These are phyloP conservation scores for Malassezia pachydermatis DNA, from an alignment of 1,284 basidiomycete genomes.

Conservation along the genomic window DNA sequence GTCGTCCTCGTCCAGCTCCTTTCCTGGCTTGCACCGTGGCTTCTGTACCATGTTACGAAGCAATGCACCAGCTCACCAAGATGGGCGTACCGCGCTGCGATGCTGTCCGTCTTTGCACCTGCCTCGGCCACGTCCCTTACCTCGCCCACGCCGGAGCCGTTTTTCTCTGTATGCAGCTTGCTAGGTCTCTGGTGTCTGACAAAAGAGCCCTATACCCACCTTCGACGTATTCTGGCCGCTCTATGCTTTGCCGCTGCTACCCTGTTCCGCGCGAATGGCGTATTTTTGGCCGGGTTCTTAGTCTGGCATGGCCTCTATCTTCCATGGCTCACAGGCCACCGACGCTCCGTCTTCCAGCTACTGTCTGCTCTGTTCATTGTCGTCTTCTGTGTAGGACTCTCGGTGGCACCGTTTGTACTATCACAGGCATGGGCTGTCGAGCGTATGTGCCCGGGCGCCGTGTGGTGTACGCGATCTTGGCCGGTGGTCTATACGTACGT, in stretches of 20 bases:
- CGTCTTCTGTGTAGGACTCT: conserved; percentile 12
- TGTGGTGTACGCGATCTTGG: conserved; percentile 60
- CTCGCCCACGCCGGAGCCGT: conserved; percentile 69
- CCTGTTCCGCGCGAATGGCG: conserved; percentile 69
- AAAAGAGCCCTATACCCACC: neutral
- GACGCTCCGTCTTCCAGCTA: neutral
- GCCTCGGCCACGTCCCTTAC: conserved; percentile 62
- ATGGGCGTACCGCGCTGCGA: conserved; percentile 57
- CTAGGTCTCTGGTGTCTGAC: conserved; percentile 50
- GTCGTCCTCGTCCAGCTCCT: conserved; percentile 23
- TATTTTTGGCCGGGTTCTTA: conserved; percentile 61
- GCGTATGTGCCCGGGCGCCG: conserved; percentile 56
- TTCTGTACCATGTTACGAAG: conserved; percentile 56
- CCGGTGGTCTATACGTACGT: conserved; percentile 74
- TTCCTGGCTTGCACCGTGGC: conserved; percentile 50
- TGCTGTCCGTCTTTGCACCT: conserved; percentile 68
- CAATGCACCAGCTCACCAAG: conserved; percentile 48
- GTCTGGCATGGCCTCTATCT: conserved; percentile 20
- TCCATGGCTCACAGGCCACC: neutral
- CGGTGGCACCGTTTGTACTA: conserved; percentile 58
- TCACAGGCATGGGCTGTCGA: conserved; percentile 62
- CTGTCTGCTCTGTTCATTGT: neutral
- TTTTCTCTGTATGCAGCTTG: conserved; percentile 71
- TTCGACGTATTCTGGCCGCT: conserved; percentile 56
- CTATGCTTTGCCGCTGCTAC: conserved; percentile 60